phyloP scores from a whole-genome alignment of 257 asterid species.

The Jasminum sambac region DNA sequence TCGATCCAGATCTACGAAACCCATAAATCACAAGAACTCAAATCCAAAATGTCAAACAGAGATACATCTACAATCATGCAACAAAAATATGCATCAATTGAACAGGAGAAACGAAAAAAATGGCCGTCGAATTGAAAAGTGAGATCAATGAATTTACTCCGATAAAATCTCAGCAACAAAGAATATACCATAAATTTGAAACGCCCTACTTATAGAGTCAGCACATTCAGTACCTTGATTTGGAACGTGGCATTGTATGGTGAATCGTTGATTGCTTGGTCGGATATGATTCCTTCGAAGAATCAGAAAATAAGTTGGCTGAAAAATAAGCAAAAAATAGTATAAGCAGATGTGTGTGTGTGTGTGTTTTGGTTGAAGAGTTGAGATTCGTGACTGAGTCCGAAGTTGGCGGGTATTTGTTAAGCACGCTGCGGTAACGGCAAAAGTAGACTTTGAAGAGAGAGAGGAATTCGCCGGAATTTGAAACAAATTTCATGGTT shows the following conservation, averaged over 20 bases:
- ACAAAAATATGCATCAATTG: neutral
- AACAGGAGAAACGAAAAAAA: neutral
- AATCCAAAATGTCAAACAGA: conserved; percentile 5
- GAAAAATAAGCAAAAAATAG: neutral
- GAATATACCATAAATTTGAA: conserved; percentile 20
- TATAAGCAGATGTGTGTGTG: neutral
- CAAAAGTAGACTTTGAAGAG: neutral
- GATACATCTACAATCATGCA: neutral
- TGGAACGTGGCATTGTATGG: conserved; percentile 60
- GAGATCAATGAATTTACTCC: conserved; percentile 27
- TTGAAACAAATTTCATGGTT: neutral
- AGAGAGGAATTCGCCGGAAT: neutral
- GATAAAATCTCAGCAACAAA: conserved; percentile 38
- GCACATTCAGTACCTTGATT: conserved; percentile 55
- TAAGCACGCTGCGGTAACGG: conserved; percentile 29
- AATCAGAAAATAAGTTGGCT: conserved; percentile 25
- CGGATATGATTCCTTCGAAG: conserved; percentile 38
- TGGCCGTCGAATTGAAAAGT: neutral
- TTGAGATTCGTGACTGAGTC: conserved; percentile 34
- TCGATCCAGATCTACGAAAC: conserved; percentile 56
- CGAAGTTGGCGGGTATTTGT: conserved; percentile 59
- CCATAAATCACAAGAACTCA: conserved; percentile 14
- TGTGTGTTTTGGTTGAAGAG: conserved; percentile 14
- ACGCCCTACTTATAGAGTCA: conserved; percentile 23
- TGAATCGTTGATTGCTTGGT: conserved; percentile 42